Percentiles rank a stretch among this genome's conserved stretches.
Conservation (phyloP, 352 stramenopile genomes). For the Phytophthora pini region DNA sequence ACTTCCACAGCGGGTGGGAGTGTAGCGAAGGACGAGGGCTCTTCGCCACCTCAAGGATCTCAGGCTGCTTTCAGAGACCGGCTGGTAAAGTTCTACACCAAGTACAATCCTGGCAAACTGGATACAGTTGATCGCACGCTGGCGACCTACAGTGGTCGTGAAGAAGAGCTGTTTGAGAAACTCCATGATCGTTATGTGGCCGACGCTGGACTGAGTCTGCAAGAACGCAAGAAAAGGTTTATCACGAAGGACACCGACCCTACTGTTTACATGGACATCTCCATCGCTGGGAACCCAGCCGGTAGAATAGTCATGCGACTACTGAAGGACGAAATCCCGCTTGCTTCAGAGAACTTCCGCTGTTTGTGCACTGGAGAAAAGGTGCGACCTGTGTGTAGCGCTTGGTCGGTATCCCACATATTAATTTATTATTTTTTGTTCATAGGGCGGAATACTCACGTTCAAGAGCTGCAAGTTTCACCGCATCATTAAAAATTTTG, state of each 20-base stretch:
- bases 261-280: slow-evolving; percentile 97
- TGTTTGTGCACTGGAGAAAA: slow-evolving; percentile 83
- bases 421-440: too few relatives aligned
- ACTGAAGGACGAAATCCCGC: slow-evolving; percentile 92
- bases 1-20: neutral
- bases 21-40: neutral
- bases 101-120: slow-evolving; percentile 72
- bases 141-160: slow-evolving; percentile 57
- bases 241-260: slow-evolving; percentile 72
- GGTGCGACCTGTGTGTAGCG: slow-evolving; percentile 30
- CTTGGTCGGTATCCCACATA: slow-evolving; percentile 4
- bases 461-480: slow-evolving; percentile 93
- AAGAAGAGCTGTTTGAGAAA: slow-evolving; percentile 77
- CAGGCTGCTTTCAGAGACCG: slow-evolving; percentile 37
- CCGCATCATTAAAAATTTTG: slow-evolving; percentile 93
- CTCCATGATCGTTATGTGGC: slow-evolving; percentile 69
- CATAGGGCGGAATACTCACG: slow-evolving; percentile 49
- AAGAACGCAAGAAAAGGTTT: slow-evolving; percentile 52
- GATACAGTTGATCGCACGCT: slow-evolving; percentile 61
- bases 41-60: neutral
- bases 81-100: slow-evolving; percentile 68
- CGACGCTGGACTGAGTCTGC: slow-evolving; percentile 35
- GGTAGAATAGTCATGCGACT: slow-evolving; percentile 96
- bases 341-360: slow-evolving; percentile 96
- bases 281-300: slow-evolving; percentile 75